A percentile compares a stretch with the other conserved stretches of the same genome.
phyloP scores from a whole-genome alignment of 1,284 basidiomycete genomes.

The Flammula alnicola region DNA sequence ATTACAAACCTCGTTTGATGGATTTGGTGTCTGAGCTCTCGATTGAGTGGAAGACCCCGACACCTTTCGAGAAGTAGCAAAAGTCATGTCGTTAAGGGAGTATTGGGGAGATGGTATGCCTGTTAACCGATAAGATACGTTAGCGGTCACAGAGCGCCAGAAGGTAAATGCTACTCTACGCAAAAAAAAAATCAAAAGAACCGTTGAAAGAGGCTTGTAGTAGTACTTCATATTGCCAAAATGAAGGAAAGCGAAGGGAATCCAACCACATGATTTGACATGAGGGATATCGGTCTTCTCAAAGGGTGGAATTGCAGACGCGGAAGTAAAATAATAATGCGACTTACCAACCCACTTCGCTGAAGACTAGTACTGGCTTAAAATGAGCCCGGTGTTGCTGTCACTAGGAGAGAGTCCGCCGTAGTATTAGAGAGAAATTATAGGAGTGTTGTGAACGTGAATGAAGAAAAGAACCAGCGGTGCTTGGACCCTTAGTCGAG shows the following conservation, averaged over 20 bases:
- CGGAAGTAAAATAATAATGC: slow-evolving; percentile 6
- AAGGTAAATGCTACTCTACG: no score
- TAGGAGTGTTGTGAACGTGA: slow-evolving; percentile 1
- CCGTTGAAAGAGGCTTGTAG: no score
- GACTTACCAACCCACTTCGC: neutral
- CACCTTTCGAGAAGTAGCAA: slow-evolving; percentile 5
- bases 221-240: no score
- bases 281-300: neutral
- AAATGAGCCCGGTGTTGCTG: neutral
- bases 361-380: neutral
- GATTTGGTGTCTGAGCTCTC: slow-evolving; percentile 11
- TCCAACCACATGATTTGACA: neutral
- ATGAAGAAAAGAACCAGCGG: slow-evolving; percentile 39
- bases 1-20: slow-evolving; percentile 11
- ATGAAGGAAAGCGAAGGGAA: neutral
- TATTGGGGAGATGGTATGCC: no score
- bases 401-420: no score
- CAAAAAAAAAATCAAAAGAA: no score
- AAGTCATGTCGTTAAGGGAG: slow-evolving; percentile 17
- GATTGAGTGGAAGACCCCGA: slow-evolving; percentile 6
- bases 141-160: no score
- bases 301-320: neutral
- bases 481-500: slow-evolving; percentile 32
- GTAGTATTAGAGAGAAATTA: neutral
- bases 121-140: no score